Conservation (phyloP, 73 alveolate genomes). For the Paramecium sonneborni region DNA sequence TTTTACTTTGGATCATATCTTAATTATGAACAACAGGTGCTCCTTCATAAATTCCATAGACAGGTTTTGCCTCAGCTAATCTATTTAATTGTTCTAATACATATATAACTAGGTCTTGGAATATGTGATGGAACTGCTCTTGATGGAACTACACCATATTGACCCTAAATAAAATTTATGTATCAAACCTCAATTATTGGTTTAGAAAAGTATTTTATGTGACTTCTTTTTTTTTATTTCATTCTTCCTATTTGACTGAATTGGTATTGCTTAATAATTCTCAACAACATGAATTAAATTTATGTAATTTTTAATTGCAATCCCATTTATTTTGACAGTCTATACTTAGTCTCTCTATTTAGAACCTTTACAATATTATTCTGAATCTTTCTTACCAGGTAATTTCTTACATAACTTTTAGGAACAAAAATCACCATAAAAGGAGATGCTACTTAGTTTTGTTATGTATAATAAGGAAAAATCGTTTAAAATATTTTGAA, state of each 20-base stretch:
- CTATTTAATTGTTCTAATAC: neutral
- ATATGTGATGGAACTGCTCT: slow-evolving; percentile 50
- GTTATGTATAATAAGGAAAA: neutral
- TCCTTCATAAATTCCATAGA: slow-evolving; percentile 61
- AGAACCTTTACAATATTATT: neutral
- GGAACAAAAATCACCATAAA: neutral
- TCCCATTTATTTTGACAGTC: neutral
- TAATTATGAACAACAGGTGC: slow-evolving; percentile 54
- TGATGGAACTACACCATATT: slow-evolving; percentile 57
- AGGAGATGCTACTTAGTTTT: neutral
- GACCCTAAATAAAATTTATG: slow-evolving; percentile 23
- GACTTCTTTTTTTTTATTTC: neutral
- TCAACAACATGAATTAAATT: neutral
- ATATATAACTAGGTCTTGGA: slow-evolving; percentile 27
- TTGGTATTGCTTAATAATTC: neutral
- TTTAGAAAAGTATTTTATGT: neutral
- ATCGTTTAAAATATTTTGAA: neutral
- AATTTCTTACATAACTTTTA: neutral
- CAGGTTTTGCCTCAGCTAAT: slow-evolving; percentile 32
- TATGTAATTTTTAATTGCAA: neutral
- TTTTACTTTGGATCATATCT: slow-evolving; percentile 55
- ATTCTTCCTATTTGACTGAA: neutral
- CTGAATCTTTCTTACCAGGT: neutral
- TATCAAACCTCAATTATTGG: slow-evolving; percentile 7
- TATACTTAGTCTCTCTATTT: neutral